Evolutionary conservation across 495 filamentous ascomycete species (phyloP).

Genomic region (Astrocystis sublimbata): DNA sequence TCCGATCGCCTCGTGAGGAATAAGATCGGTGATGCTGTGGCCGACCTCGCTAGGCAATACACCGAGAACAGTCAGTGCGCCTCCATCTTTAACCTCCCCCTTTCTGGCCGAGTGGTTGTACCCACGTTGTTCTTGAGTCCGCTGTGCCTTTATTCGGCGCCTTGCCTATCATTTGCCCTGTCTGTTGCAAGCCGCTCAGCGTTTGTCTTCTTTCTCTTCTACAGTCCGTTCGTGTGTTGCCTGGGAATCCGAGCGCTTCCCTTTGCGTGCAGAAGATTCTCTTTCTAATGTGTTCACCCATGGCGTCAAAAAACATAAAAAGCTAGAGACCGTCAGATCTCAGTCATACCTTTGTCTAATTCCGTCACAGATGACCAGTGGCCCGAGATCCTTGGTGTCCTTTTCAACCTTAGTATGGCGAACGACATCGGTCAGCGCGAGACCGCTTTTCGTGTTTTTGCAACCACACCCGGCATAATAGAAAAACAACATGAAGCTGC

Average conservation of each 20-base stretch:
- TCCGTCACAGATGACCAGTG: slow-evolving; percentile 68
- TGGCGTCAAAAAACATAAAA: neutral
- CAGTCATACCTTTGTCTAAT: slow-evolving; percentile 26
- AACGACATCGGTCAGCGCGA: slow-evolving; percentile 79
- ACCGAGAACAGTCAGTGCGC: slow-evolving; percentile 75
- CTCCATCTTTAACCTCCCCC: slow-evolving; percentile 1
- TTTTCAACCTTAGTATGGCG: slow-evolving; percentile 88
- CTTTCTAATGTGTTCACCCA: neutral
- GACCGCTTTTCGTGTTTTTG: slow-evolving; percentile 89
- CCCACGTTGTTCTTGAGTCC: neutral
- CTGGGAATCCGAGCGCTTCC: neutral
- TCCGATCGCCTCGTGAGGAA: slow-evolving; percentile 71
- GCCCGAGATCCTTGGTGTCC: slow-evolving; percentile 82
- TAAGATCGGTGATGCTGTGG: slow-evolving; percentile 95
- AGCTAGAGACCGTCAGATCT: neutral
- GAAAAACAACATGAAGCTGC: slow-evolving; percentile 90
- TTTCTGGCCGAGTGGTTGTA: neutral
- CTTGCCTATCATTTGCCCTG: slow-evolving; percentile 23
- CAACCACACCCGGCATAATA: slow-evolving; percentile 93
- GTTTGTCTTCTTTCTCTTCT: neutral
- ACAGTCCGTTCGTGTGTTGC: neutral
- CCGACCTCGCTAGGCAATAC: slow-evolving; percentile 92
- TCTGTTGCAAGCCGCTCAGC: neutral
- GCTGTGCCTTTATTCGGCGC: neutral
- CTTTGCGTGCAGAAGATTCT: too few species aligned